These are phyloP conservation scores for Yamadazyma dendronema DNA, from an alignment of 1,139 yeast species.

Conservation along the genomic window DNA sequence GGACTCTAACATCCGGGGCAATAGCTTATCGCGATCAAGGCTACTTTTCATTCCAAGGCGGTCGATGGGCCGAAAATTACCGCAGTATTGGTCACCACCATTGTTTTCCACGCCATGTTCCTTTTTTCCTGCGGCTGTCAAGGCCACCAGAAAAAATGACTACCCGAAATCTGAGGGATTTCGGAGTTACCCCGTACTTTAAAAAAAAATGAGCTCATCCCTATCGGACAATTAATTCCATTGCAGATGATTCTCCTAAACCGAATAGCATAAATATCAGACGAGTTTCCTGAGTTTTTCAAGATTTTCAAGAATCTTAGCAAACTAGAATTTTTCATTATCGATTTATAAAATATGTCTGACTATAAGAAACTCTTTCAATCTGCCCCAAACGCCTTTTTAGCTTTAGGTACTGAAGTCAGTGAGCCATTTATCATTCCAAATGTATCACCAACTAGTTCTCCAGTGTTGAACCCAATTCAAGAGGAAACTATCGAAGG, in stretches of 20 bases:
- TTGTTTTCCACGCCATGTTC: background rate
- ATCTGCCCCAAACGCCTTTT: slow-evolving; percentile 26
- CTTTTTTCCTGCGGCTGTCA: background rate
- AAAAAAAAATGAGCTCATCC: slow-evolving; percentile 3
- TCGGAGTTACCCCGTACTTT: slow-evolving; percentile 12
- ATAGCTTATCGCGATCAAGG: background rate
- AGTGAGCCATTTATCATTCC: slow-evolving; percentile 66
- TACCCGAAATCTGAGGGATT: slow-evolving; percentile 5
- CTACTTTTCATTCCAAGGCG: background rate
- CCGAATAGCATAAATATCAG: background rate
- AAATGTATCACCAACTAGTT: slow-evolving; percentile 57
- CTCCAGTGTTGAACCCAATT: slow-evolving; percentile 28
- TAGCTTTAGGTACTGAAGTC: slow-evolving; percentile 54
- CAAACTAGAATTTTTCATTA: background rate
- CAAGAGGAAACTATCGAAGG: slow-evolving; percentile 10
- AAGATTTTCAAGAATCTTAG: too few species aligned
- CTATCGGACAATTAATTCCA: slow-evolving; percentile 8
- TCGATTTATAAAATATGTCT: slow-evolving; percentile 9
- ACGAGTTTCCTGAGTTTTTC: background rate
- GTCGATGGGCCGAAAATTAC: background rate
- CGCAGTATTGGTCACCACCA: background rate
- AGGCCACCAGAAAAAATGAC: background rate
- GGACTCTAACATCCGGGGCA: background rate
- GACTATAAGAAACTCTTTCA: slow-evolving; percentile 16
- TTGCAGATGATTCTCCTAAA: background rate